phyloP scores from a whole-genome alignment of 1,139 yeast species.

The Yamadazyma pseudoaaseri region DNA sequence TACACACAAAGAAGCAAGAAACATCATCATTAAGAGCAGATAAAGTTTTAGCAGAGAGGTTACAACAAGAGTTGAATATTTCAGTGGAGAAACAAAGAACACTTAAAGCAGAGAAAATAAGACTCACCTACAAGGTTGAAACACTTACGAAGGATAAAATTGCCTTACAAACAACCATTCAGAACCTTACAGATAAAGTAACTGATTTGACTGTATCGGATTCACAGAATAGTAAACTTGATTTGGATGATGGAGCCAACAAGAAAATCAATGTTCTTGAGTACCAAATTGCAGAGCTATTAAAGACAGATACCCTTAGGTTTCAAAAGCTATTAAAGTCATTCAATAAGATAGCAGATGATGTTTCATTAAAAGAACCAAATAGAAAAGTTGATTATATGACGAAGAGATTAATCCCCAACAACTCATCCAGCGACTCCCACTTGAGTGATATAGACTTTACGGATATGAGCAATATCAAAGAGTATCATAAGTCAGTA shows the following conservation, averaged over 20 bases:
- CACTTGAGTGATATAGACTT: slow-evolving; percentile 12
- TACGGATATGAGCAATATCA: slow-evolving; percentile 29
- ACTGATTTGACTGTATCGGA: slow-evolving; percentile 21
- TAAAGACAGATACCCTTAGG: slow-evolving; percentile 36
- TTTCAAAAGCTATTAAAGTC: slow-evolving; percentile 45
- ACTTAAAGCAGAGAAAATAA: slow-evolving; percentile 49
- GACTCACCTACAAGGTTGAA: slow-evolving; percentile 42
- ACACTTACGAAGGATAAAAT: slow-evolving; percentile 37
- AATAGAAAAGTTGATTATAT: slow-evolving; percentile 48
- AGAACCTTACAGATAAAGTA: slow-evolving; percentile 31
- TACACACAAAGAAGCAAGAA: slow-evolving; percentile 30
- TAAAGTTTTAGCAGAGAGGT: slow-evolving; percentile 22
- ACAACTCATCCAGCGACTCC: slow-evolving; percentile 10
- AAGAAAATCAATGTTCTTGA: slow-evolving; percentile 26
- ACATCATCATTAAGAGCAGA: slow-evolving; percentile 20
- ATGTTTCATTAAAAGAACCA: slow-evolving; percentile 57
- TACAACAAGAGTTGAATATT: slow-evolving; percentile 37
- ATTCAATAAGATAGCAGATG: slow-evolving; percentile 57
- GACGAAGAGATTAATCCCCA: slow-evolving; percentile 16
- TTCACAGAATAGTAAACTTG: slow-evolving; percentile 13
- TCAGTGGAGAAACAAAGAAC: slow-evolving; percentile 50
- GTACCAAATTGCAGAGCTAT: slow-evolving; percentile 37
- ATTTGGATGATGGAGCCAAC: slow-evolving; percentile 9
- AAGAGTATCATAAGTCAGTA: slow-evolving; percentile 52
- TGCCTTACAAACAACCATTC: slow-evolving; percentile 30